A percentile compares a stretch with the other conserved stretches of the same genome.
Conservation (phyloP, 1,139 yeast species). For the Dujonia santamariae region DNA sequence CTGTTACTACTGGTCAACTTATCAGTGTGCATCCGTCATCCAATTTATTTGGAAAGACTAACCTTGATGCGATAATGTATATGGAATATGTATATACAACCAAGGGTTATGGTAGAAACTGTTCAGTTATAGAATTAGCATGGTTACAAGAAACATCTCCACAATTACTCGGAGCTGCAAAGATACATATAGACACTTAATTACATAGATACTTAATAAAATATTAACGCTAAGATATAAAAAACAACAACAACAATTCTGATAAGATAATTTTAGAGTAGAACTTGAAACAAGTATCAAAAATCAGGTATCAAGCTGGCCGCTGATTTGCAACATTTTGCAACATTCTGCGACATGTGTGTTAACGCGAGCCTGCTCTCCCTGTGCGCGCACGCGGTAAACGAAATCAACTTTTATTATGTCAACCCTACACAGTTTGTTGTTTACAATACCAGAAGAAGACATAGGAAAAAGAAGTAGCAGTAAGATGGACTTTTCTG, state of each 20-base stretch:
- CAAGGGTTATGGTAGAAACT: conserved; percentile 88
- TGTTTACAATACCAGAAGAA: no score
- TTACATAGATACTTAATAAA: conserved; percentile 10
- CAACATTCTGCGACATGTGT: not conserved
- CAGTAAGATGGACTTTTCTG: conserved; percentile 11
- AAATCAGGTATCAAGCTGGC: no score
- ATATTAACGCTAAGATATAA: not conserved
- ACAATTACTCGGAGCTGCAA: conserved; percentile 50
- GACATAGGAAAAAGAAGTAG: no score
- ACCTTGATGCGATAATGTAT: conserved; percentile 86
- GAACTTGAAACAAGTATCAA: no score
- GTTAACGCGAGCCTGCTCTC: not conserved
- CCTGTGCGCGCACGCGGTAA: not conserved
- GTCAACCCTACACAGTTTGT: no score
- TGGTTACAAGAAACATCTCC: conserved; percentile 91
- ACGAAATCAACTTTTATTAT: not conserved
- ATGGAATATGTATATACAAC: conserved; percentile 91
- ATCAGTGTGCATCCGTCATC: conserved; percentile 93
- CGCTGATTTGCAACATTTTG: no score
- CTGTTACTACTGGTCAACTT: conserved; percentile 75
- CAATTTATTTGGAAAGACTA: conserved; percentile 72
- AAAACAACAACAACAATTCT: no score
- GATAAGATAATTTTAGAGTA: no score
- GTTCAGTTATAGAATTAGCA: conserved; percentile 74
- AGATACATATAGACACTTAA: conserved; percentile 21